These are phyloP conservation scores for Cladophialophora yegresii DNA, from an alignment of 2,329 filamentous ascomycete species.

Conservation along the genomic window DNA sequence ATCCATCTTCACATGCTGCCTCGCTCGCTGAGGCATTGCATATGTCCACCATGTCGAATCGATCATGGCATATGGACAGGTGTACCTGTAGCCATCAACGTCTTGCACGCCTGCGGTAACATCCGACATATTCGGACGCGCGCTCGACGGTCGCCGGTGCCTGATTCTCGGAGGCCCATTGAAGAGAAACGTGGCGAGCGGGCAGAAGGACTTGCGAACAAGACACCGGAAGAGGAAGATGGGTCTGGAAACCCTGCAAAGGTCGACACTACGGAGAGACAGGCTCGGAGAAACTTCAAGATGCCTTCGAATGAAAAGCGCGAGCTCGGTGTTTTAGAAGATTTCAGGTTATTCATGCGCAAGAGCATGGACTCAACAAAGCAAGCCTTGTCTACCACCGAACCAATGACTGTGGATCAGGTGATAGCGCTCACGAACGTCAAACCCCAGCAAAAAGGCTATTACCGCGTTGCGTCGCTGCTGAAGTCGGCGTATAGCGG, in stretches of 20 bases:
- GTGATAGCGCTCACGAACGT: slow-evolving; percentile 7
- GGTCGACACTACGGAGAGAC: neutral
- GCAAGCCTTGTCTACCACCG: neutral
- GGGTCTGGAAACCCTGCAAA: neutral
- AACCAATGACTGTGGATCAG: slow-evolving; percentile 12
- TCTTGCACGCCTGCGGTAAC: neutral
- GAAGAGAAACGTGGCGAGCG: neutral
- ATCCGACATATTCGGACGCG: slow-evolving; percentile 2
- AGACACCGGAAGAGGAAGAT: neutral
- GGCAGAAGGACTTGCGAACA: neutral
- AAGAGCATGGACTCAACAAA: neutral
- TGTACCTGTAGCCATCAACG: neutral
- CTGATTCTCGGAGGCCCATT: neutral
- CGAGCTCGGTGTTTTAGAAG: neutral
- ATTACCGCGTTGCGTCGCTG: neutral
- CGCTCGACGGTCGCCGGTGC: neutral
- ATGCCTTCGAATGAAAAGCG: neutral
- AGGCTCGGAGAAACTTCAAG: neutral
- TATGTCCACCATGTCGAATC: slow-evolving; percentile 27
- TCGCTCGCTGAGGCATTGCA: slow-evolving; percentile 19
- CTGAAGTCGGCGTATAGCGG: slow-evolving; percentile 13
- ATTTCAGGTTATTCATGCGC: slow-evolving; percentile 7
- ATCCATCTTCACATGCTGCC: slow-evolving; percentile 26
- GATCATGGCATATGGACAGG: slow-evolving; percentile 4
- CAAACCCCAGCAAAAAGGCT: neutral